A percentile compares a stretch with the other conserved stretches of the same genome.
phyloP scores from a whole-genome alignment of 352 stramenopile genomes.

The Peronosclerospora sorghi region DNA sequence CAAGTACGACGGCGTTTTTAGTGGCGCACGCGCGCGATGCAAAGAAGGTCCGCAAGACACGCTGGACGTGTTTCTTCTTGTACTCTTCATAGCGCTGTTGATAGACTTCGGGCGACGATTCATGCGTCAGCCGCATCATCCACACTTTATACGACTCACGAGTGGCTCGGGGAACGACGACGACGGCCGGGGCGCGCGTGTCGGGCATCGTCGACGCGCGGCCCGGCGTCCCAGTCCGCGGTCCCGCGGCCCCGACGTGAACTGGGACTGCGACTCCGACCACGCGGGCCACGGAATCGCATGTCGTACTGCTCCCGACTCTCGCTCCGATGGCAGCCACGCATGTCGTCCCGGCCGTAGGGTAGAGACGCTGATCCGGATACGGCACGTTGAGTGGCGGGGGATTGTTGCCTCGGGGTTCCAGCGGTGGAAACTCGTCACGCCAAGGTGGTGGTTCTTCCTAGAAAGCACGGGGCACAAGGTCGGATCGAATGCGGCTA shows the following conservation, averaged over 20 bases:
- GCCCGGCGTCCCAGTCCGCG: constrained; percentile 13
- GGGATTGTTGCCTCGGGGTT: constrained; percentile 9
- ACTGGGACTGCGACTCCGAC: constrained; percentile 25
- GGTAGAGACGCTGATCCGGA: constrained; percentile 13
- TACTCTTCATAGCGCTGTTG: constrained; percentile 83
- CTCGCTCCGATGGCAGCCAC: constrained; percentile 18
- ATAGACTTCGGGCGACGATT: constrained; percentile 67
- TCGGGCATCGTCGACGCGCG: constrained; percentile 15
- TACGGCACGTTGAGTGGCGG: constrained; percentile 21
- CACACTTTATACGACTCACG: constrained; percentile 81
- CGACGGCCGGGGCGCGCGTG: constrained; percentile 17
- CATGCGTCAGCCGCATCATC: constrained; percentile 82
- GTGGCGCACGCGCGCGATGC: constrained; percentile 60
- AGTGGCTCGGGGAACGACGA: constrained; percentile 48
- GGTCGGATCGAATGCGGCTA: no score
- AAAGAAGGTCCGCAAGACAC: constrained; percentile 72
- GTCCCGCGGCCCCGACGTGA: constrained; percentile 6
- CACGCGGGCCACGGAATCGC: constrained; percentile 19
- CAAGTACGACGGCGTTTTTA: constrained; percentile 78
- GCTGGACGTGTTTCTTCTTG: constrained; percentile 81
- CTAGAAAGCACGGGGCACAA: constrained; percentile 1
- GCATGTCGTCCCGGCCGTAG: constrained; percentile 19
- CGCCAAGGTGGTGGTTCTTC: constrained; percentile 29
- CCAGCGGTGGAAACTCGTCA: constrained; percentile 25
- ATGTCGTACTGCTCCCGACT: constrained; percentile 24